Base-by-base conservation (phyloP, 148 eudicot genomes). In the Amaranthus cruentus region DNA sequence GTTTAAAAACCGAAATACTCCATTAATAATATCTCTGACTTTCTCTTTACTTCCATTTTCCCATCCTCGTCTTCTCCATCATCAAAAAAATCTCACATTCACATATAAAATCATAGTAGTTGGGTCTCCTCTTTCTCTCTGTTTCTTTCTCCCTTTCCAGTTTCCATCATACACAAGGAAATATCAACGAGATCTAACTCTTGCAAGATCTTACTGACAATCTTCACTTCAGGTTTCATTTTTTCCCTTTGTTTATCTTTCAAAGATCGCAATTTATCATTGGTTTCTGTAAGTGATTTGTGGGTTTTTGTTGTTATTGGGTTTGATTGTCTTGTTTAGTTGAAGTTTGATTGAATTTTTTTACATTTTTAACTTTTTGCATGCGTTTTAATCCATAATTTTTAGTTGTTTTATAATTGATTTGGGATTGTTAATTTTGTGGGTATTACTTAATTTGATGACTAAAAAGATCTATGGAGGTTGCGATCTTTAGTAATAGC, bases 171-270 rank as follows among this genome's bases (percentile, higher is more conserved):
- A 42, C 38, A 69, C 0, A 60, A 7, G n/a, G 38, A 10, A 13
- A 47, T 3, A 28, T 28, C 38, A 28, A 28, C 38, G 38, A 28
- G 38, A 28, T 28, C 38, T 28, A 28, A 28, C 38, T 28, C 38
- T 28, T 28, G 0, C 38, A 28, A 28, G 38, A 28, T 28, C 38
- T 9, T 46, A 48, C 7, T 9, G 18, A 68, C 14, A 47, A 53
- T 72, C 18, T 76, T 52, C 47, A 53, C 15, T 72, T 73, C 69
- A 21, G 67, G 47, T 76, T 77, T 77, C 75, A 77, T 54, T 71
- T 62, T 78, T 3, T 7, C 13, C 50, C 55, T 47, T 48, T 49
- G 42, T 47, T 43, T 28, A 75, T 79, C 69, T 43, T 52, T 79
- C 49, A 38, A 12, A 47, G 71, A 50, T 72, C 62, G 52, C 50